Percentiles rank a stretch among this genome's conserved stretches.
Conservation (phyloP, 2,329 filamentous ascomycete species). For the Mycocentrospora acerina region DNA sequence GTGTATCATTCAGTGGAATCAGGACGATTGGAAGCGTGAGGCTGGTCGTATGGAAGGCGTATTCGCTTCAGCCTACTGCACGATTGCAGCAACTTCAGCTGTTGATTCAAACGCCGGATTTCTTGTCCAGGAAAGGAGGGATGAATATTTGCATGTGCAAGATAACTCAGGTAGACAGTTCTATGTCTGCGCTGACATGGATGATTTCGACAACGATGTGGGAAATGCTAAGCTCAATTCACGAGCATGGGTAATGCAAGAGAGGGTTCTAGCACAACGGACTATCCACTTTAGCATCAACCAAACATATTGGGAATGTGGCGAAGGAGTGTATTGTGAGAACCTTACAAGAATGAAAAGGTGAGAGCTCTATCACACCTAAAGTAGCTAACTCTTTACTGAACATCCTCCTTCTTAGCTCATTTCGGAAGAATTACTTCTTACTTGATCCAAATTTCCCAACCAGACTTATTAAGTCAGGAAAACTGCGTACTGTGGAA, state of each 20-base stretch:
- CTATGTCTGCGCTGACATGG: constrained; percentile 13
- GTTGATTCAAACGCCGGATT: constrained; percentile 15
- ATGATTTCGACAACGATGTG: constrained; percentile 14
- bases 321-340: constrained; percentile 17
- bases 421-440: constrained; percentile 7
- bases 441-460: constrained; percentile 17
- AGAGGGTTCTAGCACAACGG: constrained; percentile 14
- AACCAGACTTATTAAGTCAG: constrained; percentile 8
- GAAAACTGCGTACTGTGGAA: constrained; percentile 5
- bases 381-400: constrained; percentile 5
- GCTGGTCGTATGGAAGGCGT: constrained; percentile 5
- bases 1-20: constrained; percentile 5
- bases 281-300: constrained; percentile 20
- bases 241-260: constrained; percentile 24
- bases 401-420: constrained; percentile 6
- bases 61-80: constrained; percentile 4
- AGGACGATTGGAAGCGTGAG: constrained; percentile 5
- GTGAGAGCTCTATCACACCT: constrained; percentile 10
- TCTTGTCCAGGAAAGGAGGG: constrained; percentile 6
- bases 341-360: constrained; percentile 14
- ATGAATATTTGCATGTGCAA: constrained; percentile 9
- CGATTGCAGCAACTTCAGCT: constrained; percentile 12
- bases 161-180: constrained; percentile 5
- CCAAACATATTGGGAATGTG: constrained; percentile 20
- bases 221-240: constrained; percentile 15